These are phyloP conservation scores for Yarrowia yakushimensis DNA, from an alignment of 805 yeast species.

Conservation along the genomic window DNA sequence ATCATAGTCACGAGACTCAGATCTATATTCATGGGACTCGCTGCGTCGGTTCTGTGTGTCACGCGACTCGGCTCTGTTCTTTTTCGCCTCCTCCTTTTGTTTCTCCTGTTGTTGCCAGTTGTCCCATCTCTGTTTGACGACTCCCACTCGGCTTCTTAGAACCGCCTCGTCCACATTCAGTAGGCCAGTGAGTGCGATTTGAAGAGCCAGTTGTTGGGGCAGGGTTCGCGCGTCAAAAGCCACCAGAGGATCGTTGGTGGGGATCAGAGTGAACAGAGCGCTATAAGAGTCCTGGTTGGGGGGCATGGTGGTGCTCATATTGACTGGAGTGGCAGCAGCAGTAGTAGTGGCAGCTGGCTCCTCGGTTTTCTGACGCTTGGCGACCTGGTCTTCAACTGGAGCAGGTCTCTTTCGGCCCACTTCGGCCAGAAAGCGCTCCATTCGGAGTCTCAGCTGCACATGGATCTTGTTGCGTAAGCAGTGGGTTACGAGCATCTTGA, in stretches of 20 bases:
- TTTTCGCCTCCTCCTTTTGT: background rate
- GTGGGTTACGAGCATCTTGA: slow-evolving; percentile 9
- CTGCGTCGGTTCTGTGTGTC: background rate
- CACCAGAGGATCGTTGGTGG: slow-evolving; percentile 55
- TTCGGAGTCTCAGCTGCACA: background rate
- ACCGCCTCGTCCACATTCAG: slow-evolving; percentile 49
- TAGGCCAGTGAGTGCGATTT: slow-evolving; percentile 66
- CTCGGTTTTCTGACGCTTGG: slow-evolving; percentile 31
- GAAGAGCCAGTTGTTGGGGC: slow-evolving; percentile 59
- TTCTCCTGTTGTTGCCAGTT: slow-evolving; percentile 42
- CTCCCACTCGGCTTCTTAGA: slow-evolving; percentile 63
- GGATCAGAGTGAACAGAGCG: slow-evolving; percentile 64
- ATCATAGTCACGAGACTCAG: background rate
- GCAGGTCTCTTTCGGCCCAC: slow-evolving; percentile 34
- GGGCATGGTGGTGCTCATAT: slow-evolving; percentile 29
- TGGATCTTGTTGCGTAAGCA: slow-evolving; percentile 6
- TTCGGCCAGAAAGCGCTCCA: slow-evolving; percentile 15
- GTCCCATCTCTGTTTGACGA: slow-evolving; percentile 62
- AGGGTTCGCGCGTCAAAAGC: slow-evolving; percentile 68
- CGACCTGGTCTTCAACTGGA: slow-evolving; percentile 34
- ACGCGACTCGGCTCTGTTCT: background rate
- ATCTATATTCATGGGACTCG: slow-evolving; percentile 24
- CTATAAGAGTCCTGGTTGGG: slow-evolving; percentile 45
- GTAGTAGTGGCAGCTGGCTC: slow-evolving; percentile 25
- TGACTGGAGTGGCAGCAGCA: slow-evolving; percentile 1